Evolutionary conservation across 257 asterid species (phyloP), one percentile per base, ranked within the genome.

Genomic region (Scutellaria minor): DNA sequence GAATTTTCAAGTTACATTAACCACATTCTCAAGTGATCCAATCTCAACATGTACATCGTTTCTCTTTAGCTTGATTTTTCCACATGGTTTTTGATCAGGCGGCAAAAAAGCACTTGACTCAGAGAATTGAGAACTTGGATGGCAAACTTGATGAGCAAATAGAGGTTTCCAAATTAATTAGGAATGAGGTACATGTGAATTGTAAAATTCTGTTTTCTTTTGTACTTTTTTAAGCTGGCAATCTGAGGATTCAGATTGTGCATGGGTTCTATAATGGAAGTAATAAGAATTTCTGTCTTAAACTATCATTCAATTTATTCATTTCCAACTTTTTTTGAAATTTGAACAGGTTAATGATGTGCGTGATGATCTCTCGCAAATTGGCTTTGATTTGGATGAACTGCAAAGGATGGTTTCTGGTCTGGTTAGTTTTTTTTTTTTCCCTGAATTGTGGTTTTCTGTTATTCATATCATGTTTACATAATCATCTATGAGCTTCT

Each of bases 121-220:
- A 94, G 79, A 81, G 99, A 80, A 91, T 91, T 68, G 96, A 88
- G 84, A 94, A 89, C 63, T 80, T 94, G 91, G 97, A 94, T 51
- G 96, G 88, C 75, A 94, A 91, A 79, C 81, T 91, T 37, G 97
- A 94, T 79, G 97, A 89, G 59, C 99, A 94, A 87, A 82, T 89
- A 71, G 96, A 89, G 77, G 65, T 91, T 9, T 89, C 97, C 66
- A 91, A 89, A 77, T 74, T 85, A 75, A 87, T 94, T 68, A 82
- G 86, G 80, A 77, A 54, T 40, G 96, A 93, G 88, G 98, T 91
- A 87, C 37, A 64, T 15, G 35, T 45, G 6, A 46, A 57, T 2
- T 45, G 6, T 64, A 57, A 48, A 15, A 31, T 52, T 9, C 47
- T 44, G 9, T 4, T 55, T 63, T 2, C 9, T 45, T 12, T 68